Evolutionary conservation across 768 basidiomycete species (phyloP).

Genomic region (Hydnomerulius pinastri): DNA sequence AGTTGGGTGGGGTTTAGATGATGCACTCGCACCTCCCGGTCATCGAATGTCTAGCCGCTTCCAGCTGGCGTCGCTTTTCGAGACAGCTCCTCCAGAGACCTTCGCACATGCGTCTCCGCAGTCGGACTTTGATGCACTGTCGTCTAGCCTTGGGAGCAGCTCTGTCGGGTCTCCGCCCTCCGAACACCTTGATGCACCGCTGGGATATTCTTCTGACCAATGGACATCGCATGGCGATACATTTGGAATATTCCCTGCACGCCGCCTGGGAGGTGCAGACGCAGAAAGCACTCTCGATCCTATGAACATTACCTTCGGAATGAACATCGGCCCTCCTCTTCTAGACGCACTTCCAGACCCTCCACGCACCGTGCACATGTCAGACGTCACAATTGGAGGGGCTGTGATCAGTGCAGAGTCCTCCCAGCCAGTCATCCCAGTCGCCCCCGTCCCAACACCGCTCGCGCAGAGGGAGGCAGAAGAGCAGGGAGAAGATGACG

Average conservation of each 20-base stretch:
- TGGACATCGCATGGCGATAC: neutral
- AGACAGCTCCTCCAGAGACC: neutral
- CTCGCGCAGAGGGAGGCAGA: neutral
- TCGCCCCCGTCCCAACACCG: neutral
- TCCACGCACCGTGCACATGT: constrained; percentile 24
- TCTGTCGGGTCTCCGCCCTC: neutral
- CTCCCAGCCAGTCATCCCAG: neutral
- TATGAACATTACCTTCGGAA: neutral
- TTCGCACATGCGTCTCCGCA: neutral
- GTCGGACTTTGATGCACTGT: constrained; percentile 4
- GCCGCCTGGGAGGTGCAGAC: constrained; percentile 4
- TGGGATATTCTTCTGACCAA: neutral
- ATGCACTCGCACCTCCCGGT: neutral
- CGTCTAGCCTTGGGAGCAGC: neutral
- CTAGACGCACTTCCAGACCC: neutral
- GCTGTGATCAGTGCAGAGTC: neutral
- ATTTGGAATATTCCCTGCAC: constrained; percentile 10
- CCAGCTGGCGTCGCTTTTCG: neutral
- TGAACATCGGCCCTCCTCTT: neutral
- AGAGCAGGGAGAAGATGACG: constrained; percentile 16
- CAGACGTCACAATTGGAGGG: constrained; percentile 20
- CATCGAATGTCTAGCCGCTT: neutral
- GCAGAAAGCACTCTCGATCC: neutral
- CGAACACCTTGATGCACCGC: constrained; percentile 2
- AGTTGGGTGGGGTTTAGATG: constrained; percentile 8